phyloP scores from a whole-genome alignment of 768 basidiomycete genomes.

The Amanita molliuscula region DNA sequence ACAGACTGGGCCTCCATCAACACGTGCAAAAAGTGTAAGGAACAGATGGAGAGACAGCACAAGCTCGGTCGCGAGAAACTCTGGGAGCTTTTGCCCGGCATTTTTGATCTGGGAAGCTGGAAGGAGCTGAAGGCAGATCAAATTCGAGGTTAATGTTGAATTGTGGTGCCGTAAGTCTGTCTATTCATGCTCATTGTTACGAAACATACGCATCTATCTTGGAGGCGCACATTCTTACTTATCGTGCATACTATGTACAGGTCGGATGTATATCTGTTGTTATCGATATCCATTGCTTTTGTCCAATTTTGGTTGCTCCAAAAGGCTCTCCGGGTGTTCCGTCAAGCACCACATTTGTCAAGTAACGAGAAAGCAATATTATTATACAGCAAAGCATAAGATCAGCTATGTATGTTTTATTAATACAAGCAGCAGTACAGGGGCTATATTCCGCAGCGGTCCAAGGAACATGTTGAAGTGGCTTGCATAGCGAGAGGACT shows the following conservation, averaged over 20 bases:
- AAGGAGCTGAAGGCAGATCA: slow-evolving; percentile 26
- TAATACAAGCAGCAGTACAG: neutral
- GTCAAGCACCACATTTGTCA: too few relatives aligned
- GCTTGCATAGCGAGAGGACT: neutral
- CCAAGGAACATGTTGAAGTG: neutral
- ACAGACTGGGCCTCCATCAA: slow-evolving; percentile 21
- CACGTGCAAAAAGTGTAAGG: slow-evolving; percentile 22
- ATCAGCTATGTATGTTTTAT: neutral
- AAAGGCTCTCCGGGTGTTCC: too few relatives aligned
- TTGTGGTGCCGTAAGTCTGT: neutral
- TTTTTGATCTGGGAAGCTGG: slow-evolving; percentile 30
- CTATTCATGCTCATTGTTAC: neutral
- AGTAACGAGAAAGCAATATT: neutral
- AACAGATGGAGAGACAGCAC: slow-evolving; percentile 20
- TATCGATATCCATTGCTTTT: too few relatives aligned
- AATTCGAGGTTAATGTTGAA: neutral
- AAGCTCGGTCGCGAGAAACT: slow-evolving; percentile 23
- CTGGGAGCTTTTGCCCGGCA: slow-evolving; percentile 24
- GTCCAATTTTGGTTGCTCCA: too few relatives aligned
- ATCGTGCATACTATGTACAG: neutral
- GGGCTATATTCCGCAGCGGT: neutral
- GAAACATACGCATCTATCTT: neutral
- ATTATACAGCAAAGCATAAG: neutral
- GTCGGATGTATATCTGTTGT: neutral
- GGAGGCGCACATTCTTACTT: neutral